Percentiles rank a stretch among this genome's conserved stretches.
Evolutionary conservation across 2,329 filamentous ascomycete species (phyloP).

Genomic region (Canariomyces notabilis): DNA sequence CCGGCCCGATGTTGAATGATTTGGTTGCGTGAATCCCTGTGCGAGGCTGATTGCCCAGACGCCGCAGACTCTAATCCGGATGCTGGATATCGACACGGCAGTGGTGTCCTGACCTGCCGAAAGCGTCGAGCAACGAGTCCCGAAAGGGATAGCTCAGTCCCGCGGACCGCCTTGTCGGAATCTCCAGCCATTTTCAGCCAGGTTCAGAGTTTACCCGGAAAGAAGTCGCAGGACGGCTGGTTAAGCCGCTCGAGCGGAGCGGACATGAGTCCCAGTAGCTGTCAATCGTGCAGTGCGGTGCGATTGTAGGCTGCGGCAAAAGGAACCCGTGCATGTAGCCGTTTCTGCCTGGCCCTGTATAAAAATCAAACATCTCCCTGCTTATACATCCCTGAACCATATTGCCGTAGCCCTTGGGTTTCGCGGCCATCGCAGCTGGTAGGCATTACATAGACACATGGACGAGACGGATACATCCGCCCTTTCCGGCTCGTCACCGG

Average conservation of each 20-base stretch:
- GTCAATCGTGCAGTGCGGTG: slow-evolving; percentile 3
- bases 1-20: slow-evolving; percentile 16
- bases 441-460: slow-evolving; percentile 14
- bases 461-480: slow-evolving; percentile 10
- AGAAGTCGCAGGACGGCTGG: slow-evolving; percentile 24
- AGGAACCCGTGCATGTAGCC: slow-evolving; percentile 19
- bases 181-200: slow-evolving; percentile 19
- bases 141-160: slow-evolving; percentile 6
- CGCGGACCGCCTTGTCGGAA: slow-evolving; percentile 22
- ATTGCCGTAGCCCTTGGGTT: slow-evolving; percentile 11
- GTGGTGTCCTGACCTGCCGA: slow-evolving; percentile 2
- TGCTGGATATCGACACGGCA: slow-evolving; percentile 8
- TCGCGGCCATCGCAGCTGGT: slow-evolving; percentile 9
- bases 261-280: slow-evolving; percentile 1
- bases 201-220: slow-evolving; percentile 25
- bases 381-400: slow-evolving; percentile 9
- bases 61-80: too few species aligned
- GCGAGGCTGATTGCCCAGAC: too few species aligned
- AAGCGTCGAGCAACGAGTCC: slow-evolving; percentile 5
- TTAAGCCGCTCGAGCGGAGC: slow-evolving; percentile 11
- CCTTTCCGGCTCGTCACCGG: slow-evolving; percentile 1
- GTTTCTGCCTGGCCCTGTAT: slow-evolving; percentile 24
- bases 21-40: too few species aligned
- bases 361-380: slow-evolving; percentile 12
- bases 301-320: slow-evolving; percentile 14